These are phyloP conservation scores for Candida sakaeoensis DNA, from an alignment of 805 yeast genomes.

Conservation along the genomic window DNA sequence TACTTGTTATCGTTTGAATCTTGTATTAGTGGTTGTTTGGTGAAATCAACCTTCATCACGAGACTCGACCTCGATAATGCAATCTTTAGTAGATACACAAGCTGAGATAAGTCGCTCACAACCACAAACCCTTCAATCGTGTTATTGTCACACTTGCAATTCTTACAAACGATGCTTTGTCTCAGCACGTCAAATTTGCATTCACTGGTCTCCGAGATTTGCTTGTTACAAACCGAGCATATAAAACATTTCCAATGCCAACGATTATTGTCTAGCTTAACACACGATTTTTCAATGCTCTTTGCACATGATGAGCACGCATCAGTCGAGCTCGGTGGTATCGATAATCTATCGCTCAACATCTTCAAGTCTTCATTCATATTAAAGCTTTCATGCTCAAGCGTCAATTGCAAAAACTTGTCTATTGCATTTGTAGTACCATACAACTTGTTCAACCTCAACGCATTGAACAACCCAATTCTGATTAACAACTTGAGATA, in stretches of 20 bases:
- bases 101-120: conserved; percentile 71
- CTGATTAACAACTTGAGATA: conserved; percentile 82
- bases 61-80: conserved; percentile 73
- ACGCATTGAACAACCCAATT: conserved; percentile 71
- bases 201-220: conserved; percentile 35
- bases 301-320: conserved; percentile 66
- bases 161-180: conserved; percentile 49
- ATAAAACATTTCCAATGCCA: conserved; percentile 81
- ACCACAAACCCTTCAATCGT: conserved; percentile 51
- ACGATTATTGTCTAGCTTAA: conserved; percentile 51
- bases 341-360: conserved; percentile 33
- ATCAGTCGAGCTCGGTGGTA: conserved; percentile 67
- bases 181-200: conserved; percentile 41
- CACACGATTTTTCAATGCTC: conserved; percentile 83
- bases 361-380: conserved; percentile 2
- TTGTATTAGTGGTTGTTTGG: conserved; percentile 4
- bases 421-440: conserved; percentile 62
- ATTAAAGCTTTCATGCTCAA: conserved; percentile 15
- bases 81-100: conserved; percentile 72
- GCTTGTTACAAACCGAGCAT: conserved; percentile 57
- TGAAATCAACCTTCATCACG: conserved; percentile 42
- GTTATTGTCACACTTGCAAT: conserved; percentile 47
- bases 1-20: conserved; percentile 42
- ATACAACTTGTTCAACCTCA: conserved; percentile 58
- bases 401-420: conserved; percentile 44